These are phyloP conservation scores for Theobroma cacao DNA, from an alignment of 345 rosid species.

Conservation along the genomic window DNA sequence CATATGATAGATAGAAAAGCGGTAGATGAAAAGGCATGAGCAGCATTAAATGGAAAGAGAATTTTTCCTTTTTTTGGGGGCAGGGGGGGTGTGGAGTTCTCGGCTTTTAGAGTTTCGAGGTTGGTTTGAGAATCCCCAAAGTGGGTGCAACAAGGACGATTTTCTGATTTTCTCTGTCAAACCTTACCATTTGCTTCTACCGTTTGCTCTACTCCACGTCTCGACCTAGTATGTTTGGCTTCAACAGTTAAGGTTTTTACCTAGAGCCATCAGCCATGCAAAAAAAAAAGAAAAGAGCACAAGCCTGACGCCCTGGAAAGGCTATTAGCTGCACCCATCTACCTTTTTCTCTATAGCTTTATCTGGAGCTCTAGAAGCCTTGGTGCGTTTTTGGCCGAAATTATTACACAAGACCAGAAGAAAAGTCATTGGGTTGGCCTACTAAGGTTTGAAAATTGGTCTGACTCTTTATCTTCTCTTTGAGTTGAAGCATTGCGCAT, in stretches of 20 bases:
- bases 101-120: not conserved
- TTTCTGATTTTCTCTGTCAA: not conserved
- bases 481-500: not conserved
- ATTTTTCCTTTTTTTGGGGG: no score
- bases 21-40: not conserved
- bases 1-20: not conserved
- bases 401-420: not conserved
- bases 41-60: not conserved
- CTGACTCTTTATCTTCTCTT: not conserved
- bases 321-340: not conserved
- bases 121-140: not conserved
- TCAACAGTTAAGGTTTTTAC: not conserved
- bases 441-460: not conserved
- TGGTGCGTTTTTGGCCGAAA: not conserved
- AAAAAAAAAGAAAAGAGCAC: not conserved
- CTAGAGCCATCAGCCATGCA: not conserved
- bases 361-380: not conserved
- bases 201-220: not conserved
- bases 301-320: not conserved
- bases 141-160: not conserved
- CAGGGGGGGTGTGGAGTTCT: no score
- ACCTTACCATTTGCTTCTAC: not conserved
- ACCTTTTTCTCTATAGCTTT: not conserved
- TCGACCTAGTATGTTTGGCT: not conserved
- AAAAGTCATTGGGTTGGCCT: not conserved